Evolutionary conservation across 352 stramenopile species (phyloP).

Genomic region (Globisporangium camurandrum): DNA sequence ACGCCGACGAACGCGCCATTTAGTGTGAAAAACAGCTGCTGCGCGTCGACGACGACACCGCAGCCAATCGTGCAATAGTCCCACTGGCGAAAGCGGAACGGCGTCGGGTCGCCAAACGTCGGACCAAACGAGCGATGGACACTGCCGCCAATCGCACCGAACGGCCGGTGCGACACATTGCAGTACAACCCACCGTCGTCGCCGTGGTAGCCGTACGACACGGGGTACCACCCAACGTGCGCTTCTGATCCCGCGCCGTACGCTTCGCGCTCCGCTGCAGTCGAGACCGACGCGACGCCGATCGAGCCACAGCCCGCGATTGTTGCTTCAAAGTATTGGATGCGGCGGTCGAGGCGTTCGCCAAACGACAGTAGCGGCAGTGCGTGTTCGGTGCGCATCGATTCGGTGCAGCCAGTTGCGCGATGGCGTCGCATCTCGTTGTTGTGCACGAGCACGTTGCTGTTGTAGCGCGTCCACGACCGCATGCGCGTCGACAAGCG

Average conservation of each 20-base stretch:
- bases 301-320: slow-evolving; percentile 21
- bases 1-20: slow-evolving; percentile 22
- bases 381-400: slow-evolving; percentile 15
- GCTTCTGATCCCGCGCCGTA: slow-evolving; percentile 26
- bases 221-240: slow-evolving; percentile 28
- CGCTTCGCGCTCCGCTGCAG: slow-evolving; percentile 1
- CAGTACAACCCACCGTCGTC: slow-evolving; percentile 26
- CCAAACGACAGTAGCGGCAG: slow-evolving; percentile 11
- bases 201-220: slow-evolving; percentile 34
- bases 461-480: slow-evolving; percentile 14
- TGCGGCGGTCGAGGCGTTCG: neutral
- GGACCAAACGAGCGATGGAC: slow-evolving; percentile 12
- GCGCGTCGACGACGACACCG: slow-evolving; percentile 12
- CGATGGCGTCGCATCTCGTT: slow-evolving; percentile 18
- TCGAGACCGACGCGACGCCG: slow-evolving; percentile 16
- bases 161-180: slow-evolving; percentile 12
- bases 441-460: slow-evolving; percentile 26
- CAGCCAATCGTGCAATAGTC: slow-evolving; percentile 17
- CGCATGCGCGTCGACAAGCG: slow-evolving; percentile 22
- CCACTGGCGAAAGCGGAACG: neutral
- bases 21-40: slow-evolving; percentile 28
- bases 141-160: slow-evolving; percentile 9
- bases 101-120: slow-evolving; percentile 12
- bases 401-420: slow-evolving; percentile 21
- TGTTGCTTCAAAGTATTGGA: slow-evolving; percentile 30